Evolutionary conservation across 2,329 filamentous ascomycete genomes (phyloP).

Genomic region (Colletotrichum musae): DNA sequence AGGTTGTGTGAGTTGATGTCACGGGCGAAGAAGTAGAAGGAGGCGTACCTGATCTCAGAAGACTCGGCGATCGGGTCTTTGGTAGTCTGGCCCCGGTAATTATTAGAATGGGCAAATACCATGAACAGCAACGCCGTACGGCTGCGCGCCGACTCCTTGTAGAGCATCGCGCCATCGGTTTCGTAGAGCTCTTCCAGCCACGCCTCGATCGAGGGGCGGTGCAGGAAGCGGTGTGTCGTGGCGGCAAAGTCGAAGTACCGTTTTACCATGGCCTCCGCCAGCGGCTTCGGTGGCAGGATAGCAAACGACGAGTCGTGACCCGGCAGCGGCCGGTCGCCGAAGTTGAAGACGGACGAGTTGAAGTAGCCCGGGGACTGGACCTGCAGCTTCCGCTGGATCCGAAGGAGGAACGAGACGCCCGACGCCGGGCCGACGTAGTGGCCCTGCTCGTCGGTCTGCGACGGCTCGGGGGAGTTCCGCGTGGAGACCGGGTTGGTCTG

Average conservation of each 20-base stretch:
- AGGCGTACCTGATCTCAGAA: neutral
- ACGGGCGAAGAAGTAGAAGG: too few relatives aligned
- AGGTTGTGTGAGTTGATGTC: too few relatives aligned
- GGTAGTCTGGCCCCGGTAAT: constrained; percentile 51
- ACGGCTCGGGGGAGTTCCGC: constrained; percentile 46
- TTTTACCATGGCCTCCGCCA: constrained; percentile 55
- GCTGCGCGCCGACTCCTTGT: constrained; percentile 43
- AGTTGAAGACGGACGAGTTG: constrained; percentile 62
- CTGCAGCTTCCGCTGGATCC: constrained; percentile 54
- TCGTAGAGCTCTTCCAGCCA: constrained; percentile 61
- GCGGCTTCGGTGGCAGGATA: constrained; percentile 56
- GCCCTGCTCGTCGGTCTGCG: constrained; percentile 48
- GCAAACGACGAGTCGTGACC: constrained; percentile 54
- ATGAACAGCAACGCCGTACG: constrained; percentile 64
- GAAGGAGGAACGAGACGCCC: constrained; percentile 48
- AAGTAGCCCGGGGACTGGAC: constrained; percentile 56
- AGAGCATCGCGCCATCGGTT: constrained; percentile 47
- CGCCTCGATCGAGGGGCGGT: constrained; percentile 63
- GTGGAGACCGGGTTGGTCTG: neutral
- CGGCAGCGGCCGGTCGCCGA: constrained; percentile 65
- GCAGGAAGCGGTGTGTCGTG: constrained; percentile 69
- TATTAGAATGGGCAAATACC: constrained; percentile 64
- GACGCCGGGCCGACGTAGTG: constrained; percentile 51
- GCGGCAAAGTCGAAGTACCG: constrained; percentile 71
- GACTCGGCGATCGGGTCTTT: constrained; percentile 41